Conservation (phyloP, 2,329 filamentous ascomycete genomes). For the Fusarium oligoseptatum region DNA sequence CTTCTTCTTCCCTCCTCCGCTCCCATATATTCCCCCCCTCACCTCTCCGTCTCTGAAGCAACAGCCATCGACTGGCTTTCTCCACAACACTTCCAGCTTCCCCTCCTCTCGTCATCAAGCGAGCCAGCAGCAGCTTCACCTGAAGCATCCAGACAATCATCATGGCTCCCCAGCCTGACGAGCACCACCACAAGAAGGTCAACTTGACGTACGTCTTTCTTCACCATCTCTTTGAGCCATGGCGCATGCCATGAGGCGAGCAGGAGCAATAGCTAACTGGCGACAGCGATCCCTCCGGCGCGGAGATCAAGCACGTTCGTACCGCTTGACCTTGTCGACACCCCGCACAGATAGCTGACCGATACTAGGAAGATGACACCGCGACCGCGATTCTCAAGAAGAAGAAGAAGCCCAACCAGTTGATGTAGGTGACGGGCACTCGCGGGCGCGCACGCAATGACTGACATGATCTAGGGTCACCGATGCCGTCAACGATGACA, state of each 20-base stretch:
- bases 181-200: slow-evolving; percentile 78
- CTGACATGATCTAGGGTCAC: slow-evolving; percentile 78
- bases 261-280: slow-evolving; percentile 53
- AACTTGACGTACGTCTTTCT: slow-evolving; percentile 77
- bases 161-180: slow-evolving; percentile 78
- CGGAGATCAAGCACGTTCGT: slow-evolving; percentile 85
- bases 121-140: slow-evolving; percentile 44
- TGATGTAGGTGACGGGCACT: slow-evolving; percentile 77
- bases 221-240: neutral
- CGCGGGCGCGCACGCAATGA: slow-evolving; percentile 21
- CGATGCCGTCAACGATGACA: slow-evolving; percentile 99
- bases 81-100: slow-evolving; percentile 32
- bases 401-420: slow-evolving; percentile 99
- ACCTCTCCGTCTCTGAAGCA: slow-evolving; percentile 12
- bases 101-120: slow-evolving; percentile 43
- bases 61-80: slow-evolving; percentile 40
- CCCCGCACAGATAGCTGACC: slow-evolving; percentile 51
- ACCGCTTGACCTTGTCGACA: slow-evolving; percentile 34
- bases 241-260: neutral
- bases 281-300: slow-evolving; percentile 86
- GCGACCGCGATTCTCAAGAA: slow-evolving; percentile 98
- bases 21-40: neutral
- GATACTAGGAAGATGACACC: slow-evolving; percentile 82
- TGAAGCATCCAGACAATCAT: slow-evolving; percentile 57
- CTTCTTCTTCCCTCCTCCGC: neutral